Percentiles rank a stretch among this genome's conserved stretches.
These are phyloP conservation scores for Pichia sp. DNA, from an alignment of 1,139 yeast genomes.

Conservation along the genomic window DNA sequence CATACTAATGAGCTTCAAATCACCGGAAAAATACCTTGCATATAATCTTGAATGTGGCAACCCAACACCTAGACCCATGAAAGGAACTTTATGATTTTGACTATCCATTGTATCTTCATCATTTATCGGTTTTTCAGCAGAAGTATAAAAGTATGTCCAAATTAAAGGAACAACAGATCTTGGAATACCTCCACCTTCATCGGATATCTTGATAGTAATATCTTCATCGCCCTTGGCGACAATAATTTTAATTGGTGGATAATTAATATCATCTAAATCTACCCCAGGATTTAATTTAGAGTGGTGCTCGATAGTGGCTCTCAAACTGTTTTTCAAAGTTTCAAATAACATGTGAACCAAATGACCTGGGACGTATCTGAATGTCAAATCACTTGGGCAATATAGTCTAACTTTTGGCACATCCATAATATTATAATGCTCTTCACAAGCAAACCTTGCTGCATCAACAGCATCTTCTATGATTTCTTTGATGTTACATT, in stretches of 20 bases:
- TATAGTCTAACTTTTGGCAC: conserved; percentile 75
- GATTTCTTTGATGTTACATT: conserved; percentile 70
- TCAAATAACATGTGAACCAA: conserved; percentile 84
- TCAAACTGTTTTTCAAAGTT: conserved; percentile 70
- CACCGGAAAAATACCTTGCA: conserved; percentile 90
- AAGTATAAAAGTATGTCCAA: conserved; percentile 88
- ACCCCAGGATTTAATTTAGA: conserved; percentile 40
- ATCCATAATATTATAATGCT: conserved; percentile 74
- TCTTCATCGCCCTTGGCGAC: conserved; percentile 91
- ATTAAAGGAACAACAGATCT: conserved; percentile 76
- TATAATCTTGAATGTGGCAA: conserved; percentile 79
- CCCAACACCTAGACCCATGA: conserved; percentile 94
- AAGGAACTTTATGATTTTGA: conserved; percentile 70
- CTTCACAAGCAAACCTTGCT: conserved; percentile 81
- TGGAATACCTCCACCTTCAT: conserved; percentile 93
- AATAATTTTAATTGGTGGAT: conserved; percentile 80
- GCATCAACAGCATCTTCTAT: conserved; percentile 83
- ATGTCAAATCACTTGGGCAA: conserved; percentile 61
- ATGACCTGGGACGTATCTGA: conserved; percentile 89
- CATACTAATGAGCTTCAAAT: conserved; percentile 78
- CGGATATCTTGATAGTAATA: conserved; percentile 86
- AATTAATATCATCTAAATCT: conserved; percentile 58
- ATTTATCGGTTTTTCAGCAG: conserved; percentile 73
- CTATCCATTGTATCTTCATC: conserved; percentile 47
- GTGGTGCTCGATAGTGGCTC: conserved; percentile 80